phyloP scores from a whole-genome alignment of 2,329 filamentous ascomycete genomes.

The Talaromyces sp. region DNA sequence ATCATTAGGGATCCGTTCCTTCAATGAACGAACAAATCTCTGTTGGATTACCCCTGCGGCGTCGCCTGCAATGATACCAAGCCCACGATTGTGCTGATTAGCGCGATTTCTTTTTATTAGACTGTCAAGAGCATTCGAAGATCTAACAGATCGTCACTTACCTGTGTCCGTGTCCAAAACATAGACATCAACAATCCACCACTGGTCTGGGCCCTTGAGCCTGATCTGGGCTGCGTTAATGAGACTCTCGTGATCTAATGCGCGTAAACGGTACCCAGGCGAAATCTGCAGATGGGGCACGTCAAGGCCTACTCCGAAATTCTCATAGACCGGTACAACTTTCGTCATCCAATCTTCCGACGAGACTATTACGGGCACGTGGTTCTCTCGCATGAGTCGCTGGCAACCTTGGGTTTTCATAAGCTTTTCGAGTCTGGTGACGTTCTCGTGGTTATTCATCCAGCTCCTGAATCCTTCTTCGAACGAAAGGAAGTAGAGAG shows the following conservation, averaged over 20 bases:
- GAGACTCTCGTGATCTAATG: not conserved
- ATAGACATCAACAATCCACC: slow-evolving; percentile 17
- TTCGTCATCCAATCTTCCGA: not conserved
- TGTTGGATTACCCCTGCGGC: not conserved
- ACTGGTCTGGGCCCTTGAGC: not conserved
- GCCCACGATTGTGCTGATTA: not conserved
- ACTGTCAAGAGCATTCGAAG: not conserved
- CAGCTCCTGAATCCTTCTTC: not conserved
- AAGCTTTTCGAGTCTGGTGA: not conserved
- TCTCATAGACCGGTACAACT: not conserved
- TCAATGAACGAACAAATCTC: slow-evolving; percentile 1
- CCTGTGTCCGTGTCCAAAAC: not conserved
- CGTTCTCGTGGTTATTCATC: not conserved
- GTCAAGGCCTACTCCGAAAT: not conserved
- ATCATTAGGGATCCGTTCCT: slow-evolving; percentile 13
- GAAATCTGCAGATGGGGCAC: not conserved
- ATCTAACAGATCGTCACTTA: not conserved
- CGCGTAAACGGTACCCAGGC: not conserved
- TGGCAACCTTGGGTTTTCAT: not conserved
- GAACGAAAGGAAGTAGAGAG: not conserved
- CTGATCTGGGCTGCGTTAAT: not conserved
- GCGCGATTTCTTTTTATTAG: not conserved
- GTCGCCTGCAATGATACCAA: not conserved
- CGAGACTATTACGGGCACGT: not conserved
- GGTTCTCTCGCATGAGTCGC: not conserved